Evolutionary conservation across 2,329 filamentous ascomycete genomes (phyloP).

Genomic region (Gaeumannomyces tritici): DNA sequence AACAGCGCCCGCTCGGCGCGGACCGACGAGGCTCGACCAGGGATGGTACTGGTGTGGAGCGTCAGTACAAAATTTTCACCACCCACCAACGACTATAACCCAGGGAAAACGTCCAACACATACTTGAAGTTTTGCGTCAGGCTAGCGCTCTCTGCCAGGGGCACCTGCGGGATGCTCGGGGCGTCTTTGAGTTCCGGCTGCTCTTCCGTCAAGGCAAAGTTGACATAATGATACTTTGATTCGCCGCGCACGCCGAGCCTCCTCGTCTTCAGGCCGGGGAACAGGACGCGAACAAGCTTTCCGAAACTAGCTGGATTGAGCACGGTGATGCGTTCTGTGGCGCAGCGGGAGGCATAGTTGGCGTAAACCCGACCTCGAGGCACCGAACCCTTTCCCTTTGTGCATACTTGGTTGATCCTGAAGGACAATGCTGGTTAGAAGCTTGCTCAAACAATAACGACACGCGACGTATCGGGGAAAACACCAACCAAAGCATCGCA

Average conservation of each 20-base stretch:
- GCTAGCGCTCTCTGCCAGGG: constrained; percentile 37
- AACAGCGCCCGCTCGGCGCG: constrained; percentile 22
- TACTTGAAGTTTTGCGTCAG: constrained; percentile 43
- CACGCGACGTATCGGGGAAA: neutral
- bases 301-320: constrained; percentile 96
- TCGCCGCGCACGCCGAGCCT: constrained; percentile 88
- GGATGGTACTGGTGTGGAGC: constrained; percentile 15
- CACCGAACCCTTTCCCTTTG: constrained; percentile 72
- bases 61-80: neutral
- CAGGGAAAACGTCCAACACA: constrained; percentile 12
- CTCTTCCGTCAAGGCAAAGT: constrained; percentile 52
- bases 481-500: constrained; percentile 73
- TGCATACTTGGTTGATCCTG: constrained; percentile 67
- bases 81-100: neutral
- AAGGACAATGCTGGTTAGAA: neutral
- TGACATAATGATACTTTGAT: constrained; percentile 94
- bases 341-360: constrained; percentile 87
- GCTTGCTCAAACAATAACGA: neutral
- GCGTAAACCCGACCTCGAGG: constrained; percentile 90
- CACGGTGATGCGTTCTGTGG: constrained; percentile 86
- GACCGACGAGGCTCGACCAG: constrained; percentile 6
- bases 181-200: constrained; percentile 37
- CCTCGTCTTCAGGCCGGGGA: constrained; percentile 87
- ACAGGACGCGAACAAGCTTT: constrained; percentile 92
- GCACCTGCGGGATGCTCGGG: constrained; percentile 33